A percentile compares a stretch with the other conserved stretches of the same genome.
Conservation (phyloP, 805 yeast species). For the Zygosaccharomyces pseudorouxii region DNA sequence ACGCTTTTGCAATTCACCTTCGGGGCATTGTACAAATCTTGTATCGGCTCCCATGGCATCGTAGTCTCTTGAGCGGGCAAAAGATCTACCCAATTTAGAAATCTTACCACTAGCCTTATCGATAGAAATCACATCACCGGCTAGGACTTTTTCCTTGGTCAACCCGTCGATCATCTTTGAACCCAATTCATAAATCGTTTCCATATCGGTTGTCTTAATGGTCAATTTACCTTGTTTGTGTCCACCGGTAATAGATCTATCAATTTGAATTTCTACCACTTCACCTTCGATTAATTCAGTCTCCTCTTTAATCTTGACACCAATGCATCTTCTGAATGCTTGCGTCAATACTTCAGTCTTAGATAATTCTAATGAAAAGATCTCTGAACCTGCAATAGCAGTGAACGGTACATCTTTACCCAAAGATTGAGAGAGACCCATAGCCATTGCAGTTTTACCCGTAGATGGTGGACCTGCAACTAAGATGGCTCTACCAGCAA, state of each 20-base stretch:
- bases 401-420: constrained; percentile 83
- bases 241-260: constrained; percentile 92
- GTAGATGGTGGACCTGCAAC: constrained; percentile 99
- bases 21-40: constrained; percentile 96
- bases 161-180: constrained; percentile 91
- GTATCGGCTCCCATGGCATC: constrained; percentile 99
- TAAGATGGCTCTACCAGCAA: constrained; percentile 94
- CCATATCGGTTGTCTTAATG: constrained; percentile 97
- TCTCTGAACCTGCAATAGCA: constrained; percentile 90
- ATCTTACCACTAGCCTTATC: constrained; percentile 95
- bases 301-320: constrained; percentile 91
- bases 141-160: constrained; percentile 89
- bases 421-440: constrained; percentile 77
- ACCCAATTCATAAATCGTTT: constrained; percentile 93
- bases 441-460: constrained; percentile 97
- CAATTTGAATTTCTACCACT: constrained; percentile 94
- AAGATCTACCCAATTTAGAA: constrained; percentile 91
- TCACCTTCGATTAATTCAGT: constrained; percentile 98
- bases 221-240: constrained; percentile 97
- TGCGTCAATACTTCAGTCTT: constrained; percentile 96
- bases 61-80: constrained; percentile 93
- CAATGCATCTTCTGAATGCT: constrained; percentile 93
- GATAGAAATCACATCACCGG: constrained; percentile 94
- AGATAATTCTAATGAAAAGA: constrained; percentile 84
- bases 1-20: constrained; percentile 95